These are phyloP conservation scores for Ceratobasidium sp. DNA, from an alignment of 1,284 basidiomycete genomes.

Conservation along the genomic window DNA sequence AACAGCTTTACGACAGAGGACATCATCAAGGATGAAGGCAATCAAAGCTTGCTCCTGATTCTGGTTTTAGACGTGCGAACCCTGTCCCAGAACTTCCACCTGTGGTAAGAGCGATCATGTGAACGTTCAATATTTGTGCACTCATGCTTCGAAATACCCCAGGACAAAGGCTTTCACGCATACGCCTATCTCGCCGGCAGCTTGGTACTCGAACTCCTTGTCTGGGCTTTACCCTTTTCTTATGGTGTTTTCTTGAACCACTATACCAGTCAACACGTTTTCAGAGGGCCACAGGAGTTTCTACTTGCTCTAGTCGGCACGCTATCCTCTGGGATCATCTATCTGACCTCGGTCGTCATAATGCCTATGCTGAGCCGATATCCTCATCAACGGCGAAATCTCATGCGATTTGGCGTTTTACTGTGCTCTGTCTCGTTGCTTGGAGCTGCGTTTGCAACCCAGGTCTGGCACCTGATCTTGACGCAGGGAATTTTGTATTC, in stretches of 20 bases:
- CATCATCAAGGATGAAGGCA: too few species aligned
- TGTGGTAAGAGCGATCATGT: neutral
- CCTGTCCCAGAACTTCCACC: constrained; percentile 21
- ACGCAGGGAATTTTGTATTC: constrained; percentile 46
- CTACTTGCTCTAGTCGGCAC: constrained; percentile 46
- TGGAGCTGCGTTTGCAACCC: constrained; percentile 44
- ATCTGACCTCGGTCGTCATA: constrained; percentile 44
- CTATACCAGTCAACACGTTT: constrained; percentile 42
- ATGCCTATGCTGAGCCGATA: constrained; percentile 44
- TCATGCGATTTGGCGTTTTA: constrained; percentile 43
- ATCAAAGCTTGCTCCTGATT: neutral
- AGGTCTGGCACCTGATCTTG: constrained; percentile 44
- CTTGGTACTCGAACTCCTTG: constrained; percentile 45
- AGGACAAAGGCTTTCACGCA: constrained; percentile 46
- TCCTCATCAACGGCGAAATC: constrained; percentile 41
- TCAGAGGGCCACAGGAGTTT: constrained; percentile 38
- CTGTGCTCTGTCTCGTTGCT: constrained; percentile 43
- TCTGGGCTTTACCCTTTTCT: constrained; percentile 45
- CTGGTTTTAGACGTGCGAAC: neutral
- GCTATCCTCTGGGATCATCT: constrained; percentile 45
- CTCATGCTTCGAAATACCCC: neutral
- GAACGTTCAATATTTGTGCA: neutral
- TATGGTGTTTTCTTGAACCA: constrained; percentile 47
- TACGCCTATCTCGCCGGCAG: constrained; percentile 46
- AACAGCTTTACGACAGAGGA: too few species aligned